Evolutionary conservation across 768 basidiomycete species (phyloP).

Genomic region (Clitopilus hobsonii): DNA sequence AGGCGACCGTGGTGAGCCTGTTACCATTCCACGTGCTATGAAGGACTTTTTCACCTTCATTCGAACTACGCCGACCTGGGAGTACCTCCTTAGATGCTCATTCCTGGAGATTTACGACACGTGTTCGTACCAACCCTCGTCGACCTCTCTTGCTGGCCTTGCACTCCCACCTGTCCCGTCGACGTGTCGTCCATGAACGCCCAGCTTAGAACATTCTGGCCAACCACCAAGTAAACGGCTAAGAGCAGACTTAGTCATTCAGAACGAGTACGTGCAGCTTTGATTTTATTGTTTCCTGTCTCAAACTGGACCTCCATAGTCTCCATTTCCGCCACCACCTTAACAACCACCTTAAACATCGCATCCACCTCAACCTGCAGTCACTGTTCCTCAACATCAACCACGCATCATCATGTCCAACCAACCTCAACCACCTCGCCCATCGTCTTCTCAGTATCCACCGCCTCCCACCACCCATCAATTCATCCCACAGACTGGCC

Average conservation of each 20-base stretch:
- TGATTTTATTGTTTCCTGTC: not conserved
- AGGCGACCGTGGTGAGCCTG: conserved; percentile 51
- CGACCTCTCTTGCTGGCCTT: conserved; percentile 15
- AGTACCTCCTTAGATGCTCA: conserved; percentile 92
- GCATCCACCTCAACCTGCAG: conserved; percentile 27
- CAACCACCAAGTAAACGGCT: conserved; percentile 49
- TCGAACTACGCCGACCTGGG: conserved; percentile 67
- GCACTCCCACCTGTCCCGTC: conserved; percentile 31
- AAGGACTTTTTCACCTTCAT: conserved; percentile 88
- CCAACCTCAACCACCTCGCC: conserved; percentile 10
- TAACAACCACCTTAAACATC: not conserved
- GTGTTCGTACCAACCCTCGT: conserved; percentile 59
- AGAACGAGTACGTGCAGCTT: not conserved
- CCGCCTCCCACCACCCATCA: not conserved
- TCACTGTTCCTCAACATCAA: conserved; percentile 21
- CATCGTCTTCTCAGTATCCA: not conserved
- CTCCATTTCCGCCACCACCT: not conserved
- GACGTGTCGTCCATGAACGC: conserved; percentile 29
- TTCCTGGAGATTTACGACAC: conserved; percentile 99
- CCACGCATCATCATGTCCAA: conserved; percentile 24
- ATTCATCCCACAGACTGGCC: conserved; percentile 1
- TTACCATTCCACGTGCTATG: conserved; percentile 92
- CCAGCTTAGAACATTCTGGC: conserved; percentile 29
- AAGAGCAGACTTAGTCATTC: conserved; percentile 18
- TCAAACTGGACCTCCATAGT: not conserved